Evolutionary conservation across 345 rosid species (phyloP).

Genomic region (Lagerstroemia speciosa): DNA sequence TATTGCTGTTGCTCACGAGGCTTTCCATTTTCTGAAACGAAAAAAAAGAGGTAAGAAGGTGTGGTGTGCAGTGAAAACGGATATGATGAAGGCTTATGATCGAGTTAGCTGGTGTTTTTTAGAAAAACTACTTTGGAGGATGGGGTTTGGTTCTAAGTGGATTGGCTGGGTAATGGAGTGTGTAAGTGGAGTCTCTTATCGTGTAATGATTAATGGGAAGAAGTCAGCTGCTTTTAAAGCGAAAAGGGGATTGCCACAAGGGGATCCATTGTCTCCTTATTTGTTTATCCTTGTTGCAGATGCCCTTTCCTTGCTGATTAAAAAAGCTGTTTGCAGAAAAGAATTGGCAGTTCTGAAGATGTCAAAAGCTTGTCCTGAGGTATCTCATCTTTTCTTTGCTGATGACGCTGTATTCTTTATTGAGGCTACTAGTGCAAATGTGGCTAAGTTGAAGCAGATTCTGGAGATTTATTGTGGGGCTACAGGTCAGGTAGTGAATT

Average conservation of each 20-base stretch:
- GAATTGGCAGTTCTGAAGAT: neutral
- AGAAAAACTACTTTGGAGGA: neutral
- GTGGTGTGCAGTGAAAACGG: neutral
- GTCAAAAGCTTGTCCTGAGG: neutral
- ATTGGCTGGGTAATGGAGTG: neutral
- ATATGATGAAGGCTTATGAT: slow-evolving; percentile 3
- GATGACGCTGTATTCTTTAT: neutral
- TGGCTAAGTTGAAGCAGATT: neutral
- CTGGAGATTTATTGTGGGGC: neutral
- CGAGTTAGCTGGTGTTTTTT: neutral
- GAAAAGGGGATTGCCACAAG: neutral
- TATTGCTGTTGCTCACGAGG: neutral
- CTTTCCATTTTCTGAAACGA: neutral
- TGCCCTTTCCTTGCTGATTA: neutral
- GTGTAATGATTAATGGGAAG: neutral
- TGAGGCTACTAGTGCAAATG: neutral
- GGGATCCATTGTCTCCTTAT: neutral
- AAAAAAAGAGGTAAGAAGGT: neutral
- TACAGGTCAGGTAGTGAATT: neutral
- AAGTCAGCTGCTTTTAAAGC: neutral
- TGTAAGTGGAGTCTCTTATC: neutral
- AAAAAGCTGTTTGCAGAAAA: neutral
- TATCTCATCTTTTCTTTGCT: neutral
- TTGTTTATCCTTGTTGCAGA: neutral
- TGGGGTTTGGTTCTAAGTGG: neutral